A percentile compares a stretch with the other conserved stretches of the same genome.
Conservation (phyloP, 768 basidiomycete genomes). For the Pisolithus albus region DNA sequence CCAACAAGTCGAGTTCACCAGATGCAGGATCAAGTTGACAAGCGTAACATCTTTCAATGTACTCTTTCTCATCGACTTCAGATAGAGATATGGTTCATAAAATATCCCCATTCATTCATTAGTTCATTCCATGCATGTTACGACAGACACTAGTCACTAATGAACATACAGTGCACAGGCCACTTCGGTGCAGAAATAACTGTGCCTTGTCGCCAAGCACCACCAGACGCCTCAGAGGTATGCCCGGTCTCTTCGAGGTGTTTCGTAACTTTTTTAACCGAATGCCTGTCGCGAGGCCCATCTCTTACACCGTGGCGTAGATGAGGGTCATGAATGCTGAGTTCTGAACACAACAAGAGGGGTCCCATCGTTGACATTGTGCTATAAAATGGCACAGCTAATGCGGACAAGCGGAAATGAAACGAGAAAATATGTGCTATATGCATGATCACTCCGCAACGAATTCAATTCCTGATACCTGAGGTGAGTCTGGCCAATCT, state of each 20-base stretch:
- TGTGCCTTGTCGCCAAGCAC: no score
- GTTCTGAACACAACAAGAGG: no score
- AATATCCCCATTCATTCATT: conserved; percentile 22
- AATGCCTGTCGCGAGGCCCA: no score
- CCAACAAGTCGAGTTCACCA: conserved; percentile 13
- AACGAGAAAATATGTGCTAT: neutral
- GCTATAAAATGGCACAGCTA: no score
- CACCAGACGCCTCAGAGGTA: no score
- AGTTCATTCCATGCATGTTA: conserved; percentile 10
- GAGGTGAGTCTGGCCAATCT: conserved; percentile 27
- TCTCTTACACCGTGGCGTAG: no score
- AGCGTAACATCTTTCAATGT: conserved; percentile 2
- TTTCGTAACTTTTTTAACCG: no score
- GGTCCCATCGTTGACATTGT: no score
- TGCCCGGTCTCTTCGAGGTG: no score
- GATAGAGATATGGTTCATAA: conserved; percentile 12
- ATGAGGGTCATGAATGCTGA: no score
- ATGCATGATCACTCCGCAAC: neutral
- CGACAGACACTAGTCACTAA: conserved; percentile 11
- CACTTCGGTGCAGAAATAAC: neutral
- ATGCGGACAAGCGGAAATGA: no score
- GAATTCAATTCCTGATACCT: conserved; percentile 5
- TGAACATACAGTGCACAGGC: conserved; percentile 3
- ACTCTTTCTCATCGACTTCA: conserved; percentile 9
- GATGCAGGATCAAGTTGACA: conserved; percentile 15